Conservation (phyloP, 2,329 filamentous ascomycete genomes). For the Talaromyces sp. region DNA sequence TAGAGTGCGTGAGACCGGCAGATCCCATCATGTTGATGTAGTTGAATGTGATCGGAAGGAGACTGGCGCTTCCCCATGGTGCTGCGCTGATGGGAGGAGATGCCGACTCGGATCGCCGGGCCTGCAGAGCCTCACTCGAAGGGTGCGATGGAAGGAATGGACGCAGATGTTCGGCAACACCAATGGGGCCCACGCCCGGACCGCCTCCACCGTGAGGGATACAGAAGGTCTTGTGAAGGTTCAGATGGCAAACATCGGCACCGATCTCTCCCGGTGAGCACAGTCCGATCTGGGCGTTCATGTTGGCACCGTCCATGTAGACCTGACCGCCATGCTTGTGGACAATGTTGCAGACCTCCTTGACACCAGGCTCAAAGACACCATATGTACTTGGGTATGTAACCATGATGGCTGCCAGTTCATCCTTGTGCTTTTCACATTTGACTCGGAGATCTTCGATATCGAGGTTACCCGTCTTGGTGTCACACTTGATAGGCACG, state of each 20-base stretch:
- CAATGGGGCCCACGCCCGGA: constrained; percentile 89
- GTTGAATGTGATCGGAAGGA: constrained; percentile 89
- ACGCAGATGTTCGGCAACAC: constrained; percentile 75
- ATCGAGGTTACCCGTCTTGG: constrained; percentile 82
- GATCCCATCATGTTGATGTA: constrained; percentile 93
- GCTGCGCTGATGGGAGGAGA: constrained; percentile 71
- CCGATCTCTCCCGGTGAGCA: constrained; percentile 94
- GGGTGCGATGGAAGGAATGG: constrained; percentile 72
- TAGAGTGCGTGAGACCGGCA: constrained; percentile 78
- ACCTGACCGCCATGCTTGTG: constrained; percentile 87
- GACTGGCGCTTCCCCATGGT: constrained; percentile 81
- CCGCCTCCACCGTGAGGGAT: constrained; percentile 95
- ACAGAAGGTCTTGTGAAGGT: constrained; percentile 98
- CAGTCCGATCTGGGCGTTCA: constrained; percentile 96
- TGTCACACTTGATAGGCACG: constrained; percentile 86
- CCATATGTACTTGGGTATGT: constrained; percentile 95
- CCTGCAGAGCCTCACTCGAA: constrained; percentile 46
- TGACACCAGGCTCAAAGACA: constrained; percentile 87
- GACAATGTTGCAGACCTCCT: constrained; percentile 78
- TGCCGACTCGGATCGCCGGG: constrained; percentile 29
- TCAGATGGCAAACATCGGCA: constrained; percentile 93
- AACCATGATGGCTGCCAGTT: constrained; percentile 91
- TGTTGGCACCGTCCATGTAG: constrained; percentile 98
- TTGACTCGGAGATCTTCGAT: constrained; percentile 80
- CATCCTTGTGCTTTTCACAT: constrained; percentile 79